Base-by-base conservation (phyloP, 352 stramenopile genomes). In the Peronospora destructor region DNA sequence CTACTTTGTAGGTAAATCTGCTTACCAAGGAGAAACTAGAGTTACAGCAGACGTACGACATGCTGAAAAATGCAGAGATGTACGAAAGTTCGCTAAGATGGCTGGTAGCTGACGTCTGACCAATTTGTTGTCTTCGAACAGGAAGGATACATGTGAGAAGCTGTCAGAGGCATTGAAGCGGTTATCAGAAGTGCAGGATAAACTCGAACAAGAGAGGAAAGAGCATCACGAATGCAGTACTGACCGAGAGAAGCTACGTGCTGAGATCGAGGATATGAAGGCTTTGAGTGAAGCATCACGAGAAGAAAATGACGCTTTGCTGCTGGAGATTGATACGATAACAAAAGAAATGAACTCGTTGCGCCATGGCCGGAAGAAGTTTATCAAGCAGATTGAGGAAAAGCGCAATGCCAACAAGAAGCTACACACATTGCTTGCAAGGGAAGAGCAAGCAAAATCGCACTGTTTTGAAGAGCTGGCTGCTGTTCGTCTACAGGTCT, bases 391-490 rank as follows among this genome's bases (percentile, higher is more conserved):
- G 41, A 61, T 91, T 23, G 76, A 88, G 29, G 80, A 91, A 28
- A 89, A 87, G 26, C 76, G 82, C n/a, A 84, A 73, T 17, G 65
- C 71, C 11, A 75, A 74, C 34, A 85, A 86, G 60, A 91, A 90
- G 38, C 55, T 90, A 42, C 66, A 87, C 37, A 76, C 64, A 3
- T 59, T 87, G 19, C 36, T 87, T 17, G 66, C 77, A 12, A 85
- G 77, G 32, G 74, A 87, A 26, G 67, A 83, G 29, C 76, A 88
- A 39, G 66, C 71, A 1, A 88, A 87, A 44, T 61, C 66, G 6
- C 71, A 88, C 14, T 84, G 66, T 39, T 87, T 88, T 37, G 82
- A 93, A 52, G 82, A 93, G 45, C 50, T 93, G 19, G 74, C 77
- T 19, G 73, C 71, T 17, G 72, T 75, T 0, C 65, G 82, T 4